Evolutionary conservation across 2,329 filamentous ascomycete genomes (phyloP).

Genomic region (Exophiala spinifera): DNA sequence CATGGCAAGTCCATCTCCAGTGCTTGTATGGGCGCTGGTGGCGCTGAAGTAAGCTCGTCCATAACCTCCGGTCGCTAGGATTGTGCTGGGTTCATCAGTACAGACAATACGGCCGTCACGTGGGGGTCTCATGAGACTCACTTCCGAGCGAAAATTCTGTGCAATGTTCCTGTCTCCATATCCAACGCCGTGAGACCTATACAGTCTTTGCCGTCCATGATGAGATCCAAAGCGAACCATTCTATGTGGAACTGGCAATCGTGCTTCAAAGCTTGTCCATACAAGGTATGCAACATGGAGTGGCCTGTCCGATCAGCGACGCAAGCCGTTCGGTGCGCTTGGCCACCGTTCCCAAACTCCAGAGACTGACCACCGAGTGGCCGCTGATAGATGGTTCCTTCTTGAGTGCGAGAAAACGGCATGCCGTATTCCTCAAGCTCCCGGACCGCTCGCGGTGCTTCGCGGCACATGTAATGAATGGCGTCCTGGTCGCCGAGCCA

Average conservation of each 20-base stretch:
- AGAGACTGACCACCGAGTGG: conserved; percentile 97
- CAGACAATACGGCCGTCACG: no score
- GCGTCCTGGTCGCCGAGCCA: conserved; percentile 60
- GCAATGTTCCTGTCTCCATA: conserved; percentile 96
- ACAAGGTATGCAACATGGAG: conserved; percentile 95
- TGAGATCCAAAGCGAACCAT: conserved; percentile 93
- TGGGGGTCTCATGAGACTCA: not conserved
- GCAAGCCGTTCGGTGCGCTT: conserved; percentile 95
- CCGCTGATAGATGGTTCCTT: conserved; percentile 97
- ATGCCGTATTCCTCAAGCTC: conserved; percentile 93
- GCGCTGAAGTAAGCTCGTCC: conserved; percentile 98
- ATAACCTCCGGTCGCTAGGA: conserved; percentile 94
- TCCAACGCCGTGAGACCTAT: conserved; percentile 96
- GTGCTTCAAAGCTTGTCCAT: conserved; percentile 92
- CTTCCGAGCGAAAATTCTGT: conserved; percentile 93
- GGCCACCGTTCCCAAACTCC: conserved; percentile 91
- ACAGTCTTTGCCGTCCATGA: conserved; percentile 97
- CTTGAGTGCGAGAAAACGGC: conserved; percentile 87
- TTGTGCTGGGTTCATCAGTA: conserved; percentile 54
- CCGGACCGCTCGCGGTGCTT: conserved; percentile 53
- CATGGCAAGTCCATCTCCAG: conserved; percentile 99
- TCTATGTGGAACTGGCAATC: conserved; percentile 99
- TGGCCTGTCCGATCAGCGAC: conserved; percentile 96
- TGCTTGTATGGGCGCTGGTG: conserved; percentile 97
- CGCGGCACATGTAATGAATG: conserved; percentile 59